Evolutionary conservation across 1,284 basidiomycete species (phyloP).

Genomic region (Irpex sp.): DNA sequence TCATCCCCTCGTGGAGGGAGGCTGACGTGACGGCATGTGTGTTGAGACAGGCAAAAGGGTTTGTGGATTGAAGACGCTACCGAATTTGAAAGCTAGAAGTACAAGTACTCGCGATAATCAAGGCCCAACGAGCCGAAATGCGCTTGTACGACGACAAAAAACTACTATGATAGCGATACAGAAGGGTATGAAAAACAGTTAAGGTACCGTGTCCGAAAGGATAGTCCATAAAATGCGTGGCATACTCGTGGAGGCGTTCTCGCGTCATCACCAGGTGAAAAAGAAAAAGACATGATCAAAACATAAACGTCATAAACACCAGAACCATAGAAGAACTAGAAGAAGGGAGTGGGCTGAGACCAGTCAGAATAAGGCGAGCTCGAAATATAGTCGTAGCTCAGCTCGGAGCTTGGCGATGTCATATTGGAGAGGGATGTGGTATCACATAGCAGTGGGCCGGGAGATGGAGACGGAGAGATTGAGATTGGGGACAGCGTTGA

Average conservation of each 20-base stretch:
- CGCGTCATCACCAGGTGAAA: background rate
- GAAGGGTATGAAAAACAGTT: conserved; percentile 4
- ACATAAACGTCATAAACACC: background rate
- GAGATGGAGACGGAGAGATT: background rate
- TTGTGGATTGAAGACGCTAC: too few species aligned
- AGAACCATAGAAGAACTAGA: background rate
- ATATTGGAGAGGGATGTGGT: background rate
- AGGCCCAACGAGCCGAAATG: background rate
- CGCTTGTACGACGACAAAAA: background rate
- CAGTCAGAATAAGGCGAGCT: background rate
- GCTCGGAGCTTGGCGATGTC: background rate
- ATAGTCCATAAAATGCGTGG: conserved; percentile 2
- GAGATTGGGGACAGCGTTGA: background rate
- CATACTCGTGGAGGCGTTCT: background rate
- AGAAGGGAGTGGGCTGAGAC: conserved; percentile 2
- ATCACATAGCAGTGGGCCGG: background rate
- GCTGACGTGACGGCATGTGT: too few species aligned
- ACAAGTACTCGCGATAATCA: background rate
- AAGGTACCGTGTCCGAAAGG: conserved; percentile 5
- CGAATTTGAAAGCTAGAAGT: background rate
- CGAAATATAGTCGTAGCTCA: background rate
- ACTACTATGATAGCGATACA: conserved; percentile 6
- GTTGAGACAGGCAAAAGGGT: too few species aligned
- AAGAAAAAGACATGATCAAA: background rate
- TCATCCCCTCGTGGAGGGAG: background rate